Conservation (phyloP, 345 rosid genomes). For the Rhodomyrtus tomentosa region DNA sequence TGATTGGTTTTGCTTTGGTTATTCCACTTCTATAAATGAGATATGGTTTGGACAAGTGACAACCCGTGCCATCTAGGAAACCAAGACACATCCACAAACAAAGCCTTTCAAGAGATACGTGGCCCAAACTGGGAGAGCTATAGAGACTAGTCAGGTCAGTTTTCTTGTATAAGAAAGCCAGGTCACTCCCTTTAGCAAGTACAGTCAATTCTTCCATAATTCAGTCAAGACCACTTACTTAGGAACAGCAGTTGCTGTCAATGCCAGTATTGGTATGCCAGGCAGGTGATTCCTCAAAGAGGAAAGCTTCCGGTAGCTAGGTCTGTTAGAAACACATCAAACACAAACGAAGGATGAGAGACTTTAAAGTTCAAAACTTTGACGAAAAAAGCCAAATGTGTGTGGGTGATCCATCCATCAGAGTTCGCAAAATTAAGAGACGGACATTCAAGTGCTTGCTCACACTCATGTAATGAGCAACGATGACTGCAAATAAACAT, state of each 20-base stretch:
- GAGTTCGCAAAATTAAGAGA: neutral
- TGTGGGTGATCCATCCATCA: neutral
- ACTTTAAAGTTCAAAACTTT: neutral
- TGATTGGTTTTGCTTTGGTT: neutral
- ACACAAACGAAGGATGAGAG: neutral
- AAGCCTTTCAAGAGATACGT: neutral
- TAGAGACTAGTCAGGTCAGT: neutral
- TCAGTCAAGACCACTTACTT: conserved; percentile 39
- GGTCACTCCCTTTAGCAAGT: neutral
- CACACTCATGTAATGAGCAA: neutral
- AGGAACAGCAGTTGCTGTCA: conserved; percentile 96
- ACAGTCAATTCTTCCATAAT: neutral
- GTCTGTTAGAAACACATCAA: conserved; percentile 27
- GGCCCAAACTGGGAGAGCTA: neutral
- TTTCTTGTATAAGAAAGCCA: neutral
- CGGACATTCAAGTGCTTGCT: neutral
- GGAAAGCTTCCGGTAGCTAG: conserved; percentile 84
- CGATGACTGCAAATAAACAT: neutral
- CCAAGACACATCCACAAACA: neutral
- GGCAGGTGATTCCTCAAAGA: conserved; percentile 59
- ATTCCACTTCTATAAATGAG: neutral
- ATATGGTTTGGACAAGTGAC: neutral
- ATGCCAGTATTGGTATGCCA: conserved; percentile 79
- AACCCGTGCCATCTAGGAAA: neutral
- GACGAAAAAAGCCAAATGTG: neutral